Base-by-base conservation (phyloP, 352 stramenopile genomes). In the Blastocystis hominis region DNA sequence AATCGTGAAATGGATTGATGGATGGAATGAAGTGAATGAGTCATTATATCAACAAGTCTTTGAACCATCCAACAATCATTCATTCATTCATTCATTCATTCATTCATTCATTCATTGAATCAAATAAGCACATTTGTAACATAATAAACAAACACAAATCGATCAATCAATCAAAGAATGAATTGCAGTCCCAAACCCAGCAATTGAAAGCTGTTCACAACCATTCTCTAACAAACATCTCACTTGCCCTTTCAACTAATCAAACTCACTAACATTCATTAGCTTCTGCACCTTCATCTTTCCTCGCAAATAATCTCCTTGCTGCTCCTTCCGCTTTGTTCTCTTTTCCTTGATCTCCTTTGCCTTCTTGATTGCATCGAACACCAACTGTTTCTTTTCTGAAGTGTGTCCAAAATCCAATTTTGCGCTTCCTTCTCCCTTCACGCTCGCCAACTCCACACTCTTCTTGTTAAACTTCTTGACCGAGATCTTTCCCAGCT, bases 261-360 rank as follows among this genome's bases (percentile, higher is more conserved):
- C 69, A 24, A 24, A 84, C 59, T 84, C 72, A 15, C 30, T 40
- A 34, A 84, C 72, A 84, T 17, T 84, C 72, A 84, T 84, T 17
- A 84, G 54, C 59, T 84, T 70, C 59, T 70, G 34, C 59, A 84
- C 72, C 36, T 70, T 84, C 72, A 70, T 84, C 72, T 84, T 84
- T 62, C 70, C 70, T n/a, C 34, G 15, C n/a, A 62, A 20, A n/a
- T 72, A 68, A 13, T 68, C 55, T 61, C 55, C 50, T n/a, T 80
- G 50, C 34, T 15, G 15, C 36, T 17, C n/a, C 13, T 61, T 61
- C 50, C 44, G 72, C 55, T 68, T 80, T 38, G 6, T 30, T 4
- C 50, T 66, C 50, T 77, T 77, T n/a, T 77, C 66, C 36, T 80
- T 42, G 24, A 68, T 61, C 70, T 80, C 70, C 55, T 80, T 80